Conservation (phyloP, 345 rosid species). For the Citrus sp. region DNA sequence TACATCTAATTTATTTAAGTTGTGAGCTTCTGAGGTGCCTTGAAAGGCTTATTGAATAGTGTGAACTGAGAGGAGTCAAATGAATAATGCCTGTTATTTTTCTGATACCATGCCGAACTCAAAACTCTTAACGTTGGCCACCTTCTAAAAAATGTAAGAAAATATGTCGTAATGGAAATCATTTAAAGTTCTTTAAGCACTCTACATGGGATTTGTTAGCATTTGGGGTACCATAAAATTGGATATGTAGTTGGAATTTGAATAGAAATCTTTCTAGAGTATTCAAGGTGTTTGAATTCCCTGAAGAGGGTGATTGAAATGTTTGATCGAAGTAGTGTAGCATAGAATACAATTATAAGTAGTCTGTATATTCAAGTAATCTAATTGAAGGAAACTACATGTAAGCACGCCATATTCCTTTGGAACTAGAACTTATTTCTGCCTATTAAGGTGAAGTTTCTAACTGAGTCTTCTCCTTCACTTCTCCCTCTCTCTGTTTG, state of each 20-base stretch:
- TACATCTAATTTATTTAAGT: not conserved
- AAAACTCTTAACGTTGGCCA: not conserved
- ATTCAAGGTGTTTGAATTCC: too few relatives aligned
- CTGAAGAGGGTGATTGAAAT: too few relatives aligned
- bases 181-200: not conserved
- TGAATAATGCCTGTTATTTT: not conserved
- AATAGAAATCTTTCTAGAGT: too few relatives aligned
- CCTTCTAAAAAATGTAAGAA: too few relatives aligned
- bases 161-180: not conserved
- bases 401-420: not conserved
- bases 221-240: too few relatives aligned
- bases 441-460: not conserved
- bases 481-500: conserved; percentile 8
- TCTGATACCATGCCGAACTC: not conserved
- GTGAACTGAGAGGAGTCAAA: not conserved
- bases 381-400: too few relatives aligned
- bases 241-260: too few relatives aligned
- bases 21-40: not conserved
- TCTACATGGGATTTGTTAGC: not conserved
- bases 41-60: not conserved
- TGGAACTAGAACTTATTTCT: not conserved
- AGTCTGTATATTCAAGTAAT: too few relatives aligned
- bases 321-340: too few relatives aligned
- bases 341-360: too few relatives aligned
- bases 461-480: not conserved